phyloP scores from a whole-genome alignment of 306 rosid genomes.

The Gynostemma pentaphyllum region DNA sequence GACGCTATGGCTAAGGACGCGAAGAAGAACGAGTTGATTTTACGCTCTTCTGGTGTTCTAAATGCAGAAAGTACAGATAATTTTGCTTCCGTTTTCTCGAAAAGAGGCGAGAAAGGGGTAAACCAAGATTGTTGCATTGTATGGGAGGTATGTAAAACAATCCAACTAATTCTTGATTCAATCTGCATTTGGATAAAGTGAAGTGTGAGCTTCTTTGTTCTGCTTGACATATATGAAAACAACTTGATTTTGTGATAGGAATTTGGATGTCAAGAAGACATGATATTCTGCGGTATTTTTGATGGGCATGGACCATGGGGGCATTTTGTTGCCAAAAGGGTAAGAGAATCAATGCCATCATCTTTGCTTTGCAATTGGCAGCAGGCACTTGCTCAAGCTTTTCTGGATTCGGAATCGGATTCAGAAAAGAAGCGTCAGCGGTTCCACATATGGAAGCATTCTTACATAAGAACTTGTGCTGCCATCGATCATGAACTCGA shows the following conservation, averaged over 20 bases:
- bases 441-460: conserved; percentile 63
- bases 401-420: conserved; percentile 34
- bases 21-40: conserved; percentile 52
- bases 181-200: too few relatives aligned
- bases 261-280: conserved; percentile 94
- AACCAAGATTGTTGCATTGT: conserved; percentile 96
- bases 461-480: conserved; percentile 76
- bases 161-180: neutral
- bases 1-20: conserved; percentile 77
- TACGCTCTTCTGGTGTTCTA: conserved; percentile 48
- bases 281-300: conserved; percentile 83
- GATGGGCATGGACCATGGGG: conserved; percentile 99
- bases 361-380: conserved; percentile 83
- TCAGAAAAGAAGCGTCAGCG: conserved; percentile 35
- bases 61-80: conserved; percentile 54
- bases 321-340: conserved; percentile 73
- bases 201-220: neutral
- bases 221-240: neutral
- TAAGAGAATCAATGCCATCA: conserved; percentile 72
- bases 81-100: conserved; percentile 68
- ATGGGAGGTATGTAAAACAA: conserved; percentile 60
- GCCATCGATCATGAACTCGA: conserved; percentile 65
- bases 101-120: conserved; percentile 74
- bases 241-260: conserved; percentile 28
- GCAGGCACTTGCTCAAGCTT: conserved; percentile 53